phyloP scores from a whole-genome alignment of 805 yeast genomes.

The Saccharomycopsis capsularis region DNA sequence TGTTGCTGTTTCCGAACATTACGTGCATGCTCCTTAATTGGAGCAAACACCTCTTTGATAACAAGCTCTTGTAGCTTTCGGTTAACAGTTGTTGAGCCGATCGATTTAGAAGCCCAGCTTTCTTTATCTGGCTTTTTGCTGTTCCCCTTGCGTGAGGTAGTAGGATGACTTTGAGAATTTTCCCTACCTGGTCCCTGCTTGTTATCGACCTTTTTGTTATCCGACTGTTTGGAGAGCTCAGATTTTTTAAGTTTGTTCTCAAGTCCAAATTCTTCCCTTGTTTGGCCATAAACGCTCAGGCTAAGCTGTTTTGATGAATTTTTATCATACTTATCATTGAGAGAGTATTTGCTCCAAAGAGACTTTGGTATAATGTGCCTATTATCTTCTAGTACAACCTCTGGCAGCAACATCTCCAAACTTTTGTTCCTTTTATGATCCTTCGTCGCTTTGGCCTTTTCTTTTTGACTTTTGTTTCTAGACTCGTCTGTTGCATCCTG shows the following conservation, averaged over 20 bases:
- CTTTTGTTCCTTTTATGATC: conserved; percentile 3
- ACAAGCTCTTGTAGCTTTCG: conserved; percentile 66
- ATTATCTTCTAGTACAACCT: conserved; percentile 88
- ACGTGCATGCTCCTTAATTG: conserved; percentile 32
- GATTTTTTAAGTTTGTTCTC: no score
- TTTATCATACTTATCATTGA: no score
- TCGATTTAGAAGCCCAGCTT: background rate
- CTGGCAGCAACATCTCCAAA: conserved; percentile 44
- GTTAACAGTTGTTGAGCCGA: conserved; percentile 63
- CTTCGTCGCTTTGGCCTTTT: conserved; percentile 13
- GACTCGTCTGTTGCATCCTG: no score
- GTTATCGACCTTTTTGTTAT: conserved; percentile 5
- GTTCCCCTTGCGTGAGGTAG: background rate
- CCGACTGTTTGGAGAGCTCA: no score
- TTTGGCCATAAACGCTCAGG: no score
- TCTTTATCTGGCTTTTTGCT: background rate
- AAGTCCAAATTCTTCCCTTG: no score
- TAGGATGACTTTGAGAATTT: conserved; percentile 18
- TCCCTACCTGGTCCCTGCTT: conserved; percentile 7
- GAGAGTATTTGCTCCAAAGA: conserved; percentile 55
- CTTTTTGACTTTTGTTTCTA: background rate
- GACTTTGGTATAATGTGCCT: conserved; percentile 86
- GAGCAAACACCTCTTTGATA: conserved; percentile 65
- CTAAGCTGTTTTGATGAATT: background rate
- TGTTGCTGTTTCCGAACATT: conserved; percentile 21